A percentile compares a stretch with the other conserved stretches of the same genome.
Evolutionary conservation across 352 stramenopile genomes (phyloP).

Genomic region (Phytophthora nicotianae): DNA sequence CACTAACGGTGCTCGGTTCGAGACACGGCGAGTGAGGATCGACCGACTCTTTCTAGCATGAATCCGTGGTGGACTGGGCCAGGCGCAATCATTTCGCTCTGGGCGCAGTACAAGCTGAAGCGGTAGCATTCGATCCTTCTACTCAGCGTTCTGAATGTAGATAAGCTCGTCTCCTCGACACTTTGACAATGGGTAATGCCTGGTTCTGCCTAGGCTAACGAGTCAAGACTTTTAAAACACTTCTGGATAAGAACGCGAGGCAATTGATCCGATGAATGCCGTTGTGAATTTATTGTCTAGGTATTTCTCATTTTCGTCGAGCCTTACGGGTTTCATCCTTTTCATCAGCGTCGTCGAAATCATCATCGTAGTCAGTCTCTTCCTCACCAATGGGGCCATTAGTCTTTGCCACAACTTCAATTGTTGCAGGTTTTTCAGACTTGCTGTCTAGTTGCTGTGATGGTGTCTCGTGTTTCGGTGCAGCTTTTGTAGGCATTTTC

Average conservation of each 20-base stretch:
- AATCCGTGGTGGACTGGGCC: conserved; percentile 26
- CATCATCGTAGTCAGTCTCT: conserved; percentile 43
- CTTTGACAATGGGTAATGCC: neutral
- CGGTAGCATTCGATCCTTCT: conserved; percentile 23
- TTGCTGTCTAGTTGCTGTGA: neutral
- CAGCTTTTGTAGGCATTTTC: conserved; percentile 3
- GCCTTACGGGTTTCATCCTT: conserved; percentile 23
- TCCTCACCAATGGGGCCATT: conserved; percentile 24
- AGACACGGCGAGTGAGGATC: conserved; percentile 9
- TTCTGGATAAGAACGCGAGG: conserved; percentile 3
- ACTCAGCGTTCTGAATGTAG: too few relatives aligned
- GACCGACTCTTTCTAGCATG: conserved; percentile 25
- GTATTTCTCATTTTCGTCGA: conserved; percentile 17
- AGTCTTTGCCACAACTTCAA: conserved; percentile 2
- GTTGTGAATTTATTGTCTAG: conserved; percentile 10
- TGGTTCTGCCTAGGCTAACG: too few relatives aligned
- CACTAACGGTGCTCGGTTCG: conserved; percentile 7
- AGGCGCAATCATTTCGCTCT: conserved; percentile 21
- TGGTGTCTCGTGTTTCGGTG: neutral
- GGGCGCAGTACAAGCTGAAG: conserved; percentile 27
- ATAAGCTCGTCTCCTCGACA: conserved; percentile 7
- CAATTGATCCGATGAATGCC: neutral
- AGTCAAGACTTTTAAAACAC: too few relatives aligned
- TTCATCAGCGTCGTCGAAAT: conserved; percentile 48
- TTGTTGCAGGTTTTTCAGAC: conserved; percentile 1